Evolutionary conservation across 2,329 filamentous ascomycete genomes (phyloP).

Genomic region (Teratosphaeria viscida): DNA sequence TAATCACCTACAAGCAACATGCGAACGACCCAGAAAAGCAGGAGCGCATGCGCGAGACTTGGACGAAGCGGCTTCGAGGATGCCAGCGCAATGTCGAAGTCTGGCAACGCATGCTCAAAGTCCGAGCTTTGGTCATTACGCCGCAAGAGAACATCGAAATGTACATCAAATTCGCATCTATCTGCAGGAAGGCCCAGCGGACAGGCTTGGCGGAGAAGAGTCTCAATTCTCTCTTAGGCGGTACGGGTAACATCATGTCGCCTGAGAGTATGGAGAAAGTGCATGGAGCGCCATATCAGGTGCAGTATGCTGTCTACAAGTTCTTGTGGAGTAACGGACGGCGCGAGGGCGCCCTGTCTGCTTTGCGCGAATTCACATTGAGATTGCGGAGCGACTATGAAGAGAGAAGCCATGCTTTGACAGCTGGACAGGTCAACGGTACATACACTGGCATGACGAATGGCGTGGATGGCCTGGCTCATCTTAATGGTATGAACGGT

Average conservation of each 20-base stretch:
- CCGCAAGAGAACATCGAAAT: constrained; percentile 94
- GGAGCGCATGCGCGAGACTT: constrained; percentile 81
- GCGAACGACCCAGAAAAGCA: constrained; percentile 70
- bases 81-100: constrained; percentile 96
- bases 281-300: constrained; percentile 55
- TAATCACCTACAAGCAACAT: constrained; percentile 94
- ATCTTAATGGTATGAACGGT: constrained; percentile 31
- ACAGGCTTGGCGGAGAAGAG: constrained; percentile 94
- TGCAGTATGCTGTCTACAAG: constrained; percentile 94
- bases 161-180: constrained; percentile 99
- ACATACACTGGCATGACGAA: constrained; percentile 30
- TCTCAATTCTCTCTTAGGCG: constrained; percentile 74
- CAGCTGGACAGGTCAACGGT: constrained; percentile 14
- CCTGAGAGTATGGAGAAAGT: constrained; percentile 45
- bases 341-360: constrained; percentile 51
- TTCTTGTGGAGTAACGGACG: constrained; percentile 83
- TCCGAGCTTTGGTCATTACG: constrained; percentile 81
- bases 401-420: constrained; percentile 25
- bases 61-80: constrained; percentile 89
- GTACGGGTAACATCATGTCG: constrained; percentile 38
- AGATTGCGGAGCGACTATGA: constrained; percentile 50
- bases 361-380: constrained; percentile 52
- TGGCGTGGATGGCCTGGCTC: constrained; percentile 34
- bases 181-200: constrained; percentile 91
- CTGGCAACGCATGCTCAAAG: constrained; percentile 96